Percentiles rank a stretch among this genome's conserved stretches.
These are phyloP conservation scores for Fusarium sp. DNA, from an alignment of 2,329 filamentous ascomycete species.

Conservation along the genomic window DNA sequence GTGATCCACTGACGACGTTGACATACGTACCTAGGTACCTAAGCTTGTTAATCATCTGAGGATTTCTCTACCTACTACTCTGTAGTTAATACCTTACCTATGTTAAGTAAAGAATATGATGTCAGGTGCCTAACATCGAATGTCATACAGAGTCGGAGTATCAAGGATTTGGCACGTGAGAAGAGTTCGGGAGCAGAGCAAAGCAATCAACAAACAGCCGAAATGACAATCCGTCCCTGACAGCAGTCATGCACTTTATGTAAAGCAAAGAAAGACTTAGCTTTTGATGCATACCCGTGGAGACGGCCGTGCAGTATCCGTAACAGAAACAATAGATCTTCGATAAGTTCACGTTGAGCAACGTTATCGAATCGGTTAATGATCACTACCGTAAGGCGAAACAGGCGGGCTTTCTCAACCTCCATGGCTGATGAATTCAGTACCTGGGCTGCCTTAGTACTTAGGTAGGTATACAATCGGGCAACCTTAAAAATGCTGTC, in stretches of 20 bases:
- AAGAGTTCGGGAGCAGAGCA: neutral
- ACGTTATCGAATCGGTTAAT: slow-evolving; percentile 15
- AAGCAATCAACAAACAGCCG: neutral
- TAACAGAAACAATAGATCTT: slow-evolving; percentile 28
- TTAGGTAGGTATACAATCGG: neutral
- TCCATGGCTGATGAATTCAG: slow-evolving; percentile 4
- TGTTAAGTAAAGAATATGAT: neutral
- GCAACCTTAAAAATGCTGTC: slow-evolving; percentile 6
- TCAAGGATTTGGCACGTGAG: neutral
- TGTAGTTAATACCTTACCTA: too few relatives aligned
- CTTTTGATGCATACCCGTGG: neutral
- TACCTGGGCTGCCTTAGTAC: too few relatives aligned
- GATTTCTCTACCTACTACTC: neutral
- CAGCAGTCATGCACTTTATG: neutral
- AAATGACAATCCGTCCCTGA: neutral
- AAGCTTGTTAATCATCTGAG: neutral
- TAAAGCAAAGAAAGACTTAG: neutral
- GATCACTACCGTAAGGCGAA: slow-evolving; percentile 15
- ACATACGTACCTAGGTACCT: neutral
- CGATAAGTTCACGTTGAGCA: neutral
- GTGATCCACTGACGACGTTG: slow-evolving; percentile 11
- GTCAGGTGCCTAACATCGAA: neutral
- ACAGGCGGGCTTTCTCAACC: slow-evolving; percentile 1
- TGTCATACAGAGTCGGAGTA: neutral
- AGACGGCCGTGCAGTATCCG: slow-evolving; percentile 6